phyloP scores from a whole-genome alignment of 371 early-diverging fungal genomes.

The Mucor plumbeus region DNA sequence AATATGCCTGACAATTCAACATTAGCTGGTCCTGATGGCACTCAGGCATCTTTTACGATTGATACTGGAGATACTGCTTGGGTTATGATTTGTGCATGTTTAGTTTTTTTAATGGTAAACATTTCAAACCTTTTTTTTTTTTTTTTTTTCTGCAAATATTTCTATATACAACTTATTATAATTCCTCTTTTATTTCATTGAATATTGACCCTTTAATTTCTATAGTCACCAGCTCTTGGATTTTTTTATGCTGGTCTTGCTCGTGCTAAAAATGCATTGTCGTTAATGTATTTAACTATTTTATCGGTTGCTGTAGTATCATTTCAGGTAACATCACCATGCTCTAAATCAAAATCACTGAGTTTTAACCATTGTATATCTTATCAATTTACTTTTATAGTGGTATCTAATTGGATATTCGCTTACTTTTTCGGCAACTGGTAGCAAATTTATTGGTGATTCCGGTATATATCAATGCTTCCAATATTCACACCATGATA shows the following conservation, averaged over 20 bases:
- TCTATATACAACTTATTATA: background rate
- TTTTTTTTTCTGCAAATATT: background rate
- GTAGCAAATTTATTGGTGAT: slow-evolving; percentile 79
- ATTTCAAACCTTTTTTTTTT: background rate
- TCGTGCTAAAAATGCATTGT: slow-evolving; percentile 78
- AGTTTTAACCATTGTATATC: background rate
- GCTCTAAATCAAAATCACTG: background rate
- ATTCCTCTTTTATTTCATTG: background rate
- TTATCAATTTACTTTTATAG: slow-evolving; percentile 24
- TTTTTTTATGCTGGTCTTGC: slow-evolving; percentile 88
- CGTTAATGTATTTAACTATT: slow-evolving; percentile 81
- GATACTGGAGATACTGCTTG: slow-evolving; percentile 75
- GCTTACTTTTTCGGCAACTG: slow-evolving; percentile 75
- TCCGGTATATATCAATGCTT: slow-evolving; percentile 37
- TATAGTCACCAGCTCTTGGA: slow-evolving; percentile 69
- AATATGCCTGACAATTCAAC: slow-evolving; percentile 1
- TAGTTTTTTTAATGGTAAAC: slow-evolving; percentile 54
- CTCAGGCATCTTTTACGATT: slow-evolving; percentile 17
- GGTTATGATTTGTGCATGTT: slow-evolving; percentile 56
- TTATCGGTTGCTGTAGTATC: slow-evolving; percentile 84
- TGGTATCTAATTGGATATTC: slow-evolving; percentile 92
- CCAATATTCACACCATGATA: slow-evolving; percentile 3
- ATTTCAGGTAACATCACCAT: slow-evolving; percentile 55
- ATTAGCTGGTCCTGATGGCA: background rate
- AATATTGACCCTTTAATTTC: background rate